phyloP scores from a whole-genome alignment of 2,329 filamentous ascomycete species.

The Bertia moriformis region DNA sequence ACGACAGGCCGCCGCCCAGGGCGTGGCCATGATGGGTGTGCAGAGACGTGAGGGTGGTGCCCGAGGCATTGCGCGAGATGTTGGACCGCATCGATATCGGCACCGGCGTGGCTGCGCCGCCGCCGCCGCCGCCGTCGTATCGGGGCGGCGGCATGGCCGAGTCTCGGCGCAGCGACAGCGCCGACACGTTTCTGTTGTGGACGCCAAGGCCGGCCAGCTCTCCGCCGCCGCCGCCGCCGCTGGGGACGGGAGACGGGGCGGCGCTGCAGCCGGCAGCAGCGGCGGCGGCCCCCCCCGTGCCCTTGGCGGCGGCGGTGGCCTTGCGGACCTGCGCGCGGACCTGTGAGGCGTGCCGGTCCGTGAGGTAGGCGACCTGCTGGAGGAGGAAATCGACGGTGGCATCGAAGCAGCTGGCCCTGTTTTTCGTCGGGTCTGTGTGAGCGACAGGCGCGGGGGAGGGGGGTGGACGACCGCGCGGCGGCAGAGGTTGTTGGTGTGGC shows the following conservation, averaged over 20 bases:
- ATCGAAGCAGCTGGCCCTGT: constrained; percentile 60
- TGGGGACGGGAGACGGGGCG: constrained; percentile 40
- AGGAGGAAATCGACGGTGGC: constrained; percentile 80
- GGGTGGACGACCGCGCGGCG: no score
- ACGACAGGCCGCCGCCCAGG: constrained; percentile 13
- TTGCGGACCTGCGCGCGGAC: constrained; percentile 81
- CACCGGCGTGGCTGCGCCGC: constrained; percentile 25
- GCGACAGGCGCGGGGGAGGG: constrained; percentile 6
- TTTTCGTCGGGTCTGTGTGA: no score
- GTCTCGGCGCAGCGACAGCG: constrained; percentile 41
- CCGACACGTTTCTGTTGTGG: constrained; percentile 18
- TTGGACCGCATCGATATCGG: constrained; percentile 27
- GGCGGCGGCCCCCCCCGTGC: constrained; percentile 38
- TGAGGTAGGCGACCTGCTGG: constrained; percentile 86
- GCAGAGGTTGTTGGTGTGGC: no score
- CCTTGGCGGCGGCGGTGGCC: constrained; percentile 44
- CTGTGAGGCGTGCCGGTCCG: constrained; percentile 78
- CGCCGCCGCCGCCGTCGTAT: no score
- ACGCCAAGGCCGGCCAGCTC: constrained; percentile 21
- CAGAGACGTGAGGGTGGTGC: constrained; percentile 21
- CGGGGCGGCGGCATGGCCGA: constrained; percentile 33
- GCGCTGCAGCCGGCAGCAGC: no score
- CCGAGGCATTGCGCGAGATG: constrained; percentile 30
- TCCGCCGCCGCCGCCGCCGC: constrained; percentile 25
- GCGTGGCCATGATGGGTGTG: constrained; percentile 16